Evolutionary conservation across 2,329 filamentous ascomycete species (phyloP).

Genomic region (Scedosporium boydii): DNA sequence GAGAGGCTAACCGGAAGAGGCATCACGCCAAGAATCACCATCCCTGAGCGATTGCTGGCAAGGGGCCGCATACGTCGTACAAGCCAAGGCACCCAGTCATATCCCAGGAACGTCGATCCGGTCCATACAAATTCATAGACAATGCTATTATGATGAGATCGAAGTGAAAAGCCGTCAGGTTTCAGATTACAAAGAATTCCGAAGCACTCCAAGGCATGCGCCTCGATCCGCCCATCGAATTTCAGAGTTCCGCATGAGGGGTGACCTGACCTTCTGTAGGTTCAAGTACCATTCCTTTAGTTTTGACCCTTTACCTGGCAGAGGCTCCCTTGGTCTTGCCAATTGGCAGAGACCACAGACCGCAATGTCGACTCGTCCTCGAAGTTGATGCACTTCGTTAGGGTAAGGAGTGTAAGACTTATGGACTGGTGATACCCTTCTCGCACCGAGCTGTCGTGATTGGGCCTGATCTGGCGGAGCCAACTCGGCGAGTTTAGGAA

Average conservation of each 20-base stretch:
- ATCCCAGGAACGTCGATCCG: neutral
- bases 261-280: neutral
- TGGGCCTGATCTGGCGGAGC: neutral
- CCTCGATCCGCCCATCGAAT: neutral
- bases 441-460: neutral
- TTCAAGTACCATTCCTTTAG: neutral
- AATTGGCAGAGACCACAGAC: too few species aligned
- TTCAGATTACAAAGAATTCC: neutral
- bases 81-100: neutral
- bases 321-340: too few species aligned
- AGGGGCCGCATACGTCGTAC: neutral
- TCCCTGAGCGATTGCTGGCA: neutral
- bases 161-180: neutral
- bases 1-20: neutral
- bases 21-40: neutral
- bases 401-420: neutral
- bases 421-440: neutral
- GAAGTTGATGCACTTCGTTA: neutral
- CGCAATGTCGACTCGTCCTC: too few species aligned
- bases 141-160: too few species aligned
- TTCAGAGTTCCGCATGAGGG: neutral
- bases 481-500: neutral
- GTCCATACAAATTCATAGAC: too few species aligned
- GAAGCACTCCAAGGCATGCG: neutral
- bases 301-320: neutral